Base-by-base conservation (phyloP, 768 basidiomycete genomes). In the Lactarius psammicola region DNA sequence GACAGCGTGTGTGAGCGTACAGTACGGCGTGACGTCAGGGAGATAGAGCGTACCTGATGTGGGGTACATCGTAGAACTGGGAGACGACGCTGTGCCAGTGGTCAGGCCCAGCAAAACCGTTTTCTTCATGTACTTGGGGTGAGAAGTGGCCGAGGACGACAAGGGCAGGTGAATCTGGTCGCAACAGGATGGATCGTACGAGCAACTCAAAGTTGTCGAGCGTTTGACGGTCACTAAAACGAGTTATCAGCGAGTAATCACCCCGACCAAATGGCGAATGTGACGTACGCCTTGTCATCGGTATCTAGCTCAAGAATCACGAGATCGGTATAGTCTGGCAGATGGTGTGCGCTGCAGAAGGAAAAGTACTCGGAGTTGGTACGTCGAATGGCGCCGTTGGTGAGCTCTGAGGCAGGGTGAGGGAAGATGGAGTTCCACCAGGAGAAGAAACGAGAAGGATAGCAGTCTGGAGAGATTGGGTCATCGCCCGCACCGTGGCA, bases 381-480 rank as follows among this genome's bases (percentile, higher is more conserved):
- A 58, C 88, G 87, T 18, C 94, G 84, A 84, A 95, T 90, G 4
- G 96, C 96, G 40, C 96, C 96, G 76, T 99, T 99, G 31, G 96
- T 99, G 70, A 99, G 84, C 75, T 98, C 95, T 13, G 95, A 94
- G 2, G 95, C 95, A 0, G 96, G 96, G 76, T 99, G 94, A 0
- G 96, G 97, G 78, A 99, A 99, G n/a, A 98, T 85, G 61, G 81
- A 84, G 77, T 95, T 94, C 92, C 96, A 97, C 96, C 97, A 99
- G 59, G 88, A 81, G 80, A 98, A 98, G 79, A 98, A 92, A 60
- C 86, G 86, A n/a, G 91, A 87, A 1, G 97, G 96, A 76, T 98
- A 99, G 75, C 96, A 95, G 68, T 77, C 77, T 0, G 90, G 81
- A 0, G 92, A 85, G 63, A 97, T 80, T 4, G 93, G 94, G 74